A percentile compares a stretch with the other conserved stretches of the same genome.
Conservation (phyloP, 768 basidiomycete genomes). For the Cystoderma amianthinum region DNA sequence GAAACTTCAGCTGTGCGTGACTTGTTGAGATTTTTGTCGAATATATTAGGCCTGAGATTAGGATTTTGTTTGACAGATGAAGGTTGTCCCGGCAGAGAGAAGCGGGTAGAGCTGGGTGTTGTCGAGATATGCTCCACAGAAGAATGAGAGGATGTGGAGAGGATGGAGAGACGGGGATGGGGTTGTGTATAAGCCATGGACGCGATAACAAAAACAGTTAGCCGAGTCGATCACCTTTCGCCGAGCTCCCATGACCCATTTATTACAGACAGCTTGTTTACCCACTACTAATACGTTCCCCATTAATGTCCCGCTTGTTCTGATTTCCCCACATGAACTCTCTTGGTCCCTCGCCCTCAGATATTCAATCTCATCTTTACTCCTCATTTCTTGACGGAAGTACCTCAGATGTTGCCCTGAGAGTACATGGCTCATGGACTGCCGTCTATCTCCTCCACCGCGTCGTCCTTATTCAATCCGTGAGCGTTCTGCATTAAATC, state of each 20-base stretch:
- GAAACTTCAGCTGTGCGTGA: conserved; percentile 81
- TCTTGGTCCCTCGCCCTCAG: conserved; percentile 37
- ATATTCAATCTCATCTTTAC: conserved; percentile 75
- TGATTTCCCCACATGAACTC: conserved; percentile 23
- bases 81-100: conserved; percentile 58
- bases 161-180: conserved; percentile 61
- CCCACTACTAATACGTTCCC: too few species aligned
- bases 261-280: too few species aligned
- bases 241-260: background rate
- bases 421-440: conserved; percentile 56
- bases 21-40: conserved; percentile 88
- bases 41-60: conserved; percentile 63
- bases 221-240: background rate
- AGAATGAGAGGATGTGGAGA: conserved; percentile 54
- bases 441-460: conserved; percentile 77
- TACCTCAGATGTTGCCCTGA: conserved; percentile 75
- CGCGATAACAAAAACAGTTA: background rate
- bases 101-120: conserved; percentile 55
- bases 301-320: too few species aligned
- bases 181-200: conserved; percentile 54
- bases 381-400: conserved; percentile 60
- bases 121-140: conserved; percentile 48
- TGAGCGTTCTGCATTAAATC: conserved; percentile 18
- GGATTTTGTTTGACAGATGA: conserved; percentile 34
- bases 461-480: conserved; percentile 85